Evolutionary conservation across 495 filamentous ascomycete species (phyloP).

Genomic region (Terfezia claveryi): DNA sequence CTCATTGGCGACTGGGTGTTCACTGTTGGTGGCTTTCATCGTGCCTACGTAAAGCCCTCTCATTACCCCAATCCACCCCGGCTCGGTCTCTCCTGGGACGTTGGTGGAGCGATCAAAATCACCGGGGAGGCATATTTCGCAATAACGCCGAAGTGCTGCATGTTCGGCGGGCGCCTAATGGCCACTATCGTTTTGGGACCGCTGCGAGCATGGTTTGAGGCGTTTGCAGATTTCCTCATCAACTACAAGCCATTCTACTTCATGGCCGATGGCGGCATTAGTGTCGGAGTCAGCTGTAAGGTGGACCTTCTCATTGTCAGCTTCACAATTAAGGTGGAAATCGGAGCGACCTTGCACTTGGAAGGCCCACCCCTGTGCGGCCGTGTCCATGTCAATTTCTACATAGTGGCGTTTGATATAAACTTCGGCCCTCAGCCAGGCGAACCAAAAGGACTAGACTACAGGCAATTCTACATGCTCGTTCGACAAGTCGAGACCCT

Average conservation of each 20-base stretch:
- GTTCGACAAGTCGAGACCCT: constrained; percentile 1
- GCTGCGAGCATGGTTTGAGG: constrained; percentile 25
- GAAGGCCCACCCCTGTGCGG: constrained; percentile 24
- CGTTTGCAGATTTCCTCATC: constrained; percentile 28
- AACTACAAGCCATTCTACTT: constrained; percentile 31
- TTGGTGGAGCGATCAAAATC: constrained; percentile 20
- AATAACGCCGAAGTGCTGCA: constrained; percentile 29
- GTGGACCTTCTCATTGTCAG: constrained; percentile 22
- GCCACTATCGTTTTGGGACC: constrained; percentile 17
- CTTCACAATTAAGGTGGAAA: constrained; percentile 20
- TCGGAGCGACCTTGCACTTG: constrained; percentile 22
- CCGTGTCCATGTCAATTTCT: constrained; percentile 24
- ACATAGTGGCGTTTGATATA: constrained; percentile 25
- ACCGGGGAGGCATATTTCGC: constrained; percentile 29
- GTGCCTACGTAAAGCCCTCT: constrained; percentile 19
- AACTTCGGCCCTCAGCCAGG: constrained; percentile 21
- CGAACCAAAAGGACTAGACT: not conserved
- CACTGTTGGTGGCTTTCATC: constrained; percentile 31
- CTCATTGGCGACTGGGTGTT: constrained; percentile 30
- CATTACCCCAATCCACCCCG: constrained; percentile 26
- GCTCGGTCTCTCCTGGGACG: constrained; percentile 24
- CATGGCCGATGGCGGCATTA: constrained; percentile 20
- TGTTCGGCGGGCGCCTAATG: constrained; percentile 26
- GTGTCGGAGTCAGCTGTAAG: constrained; percentile 22
- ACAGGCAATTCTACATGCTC: constrained; percentile 8